These are phyloP conservation scores for Vitellaria paradoxa DNA, from an alignment of 179 eudicot species.

Conservation along the genomic window DNA sequence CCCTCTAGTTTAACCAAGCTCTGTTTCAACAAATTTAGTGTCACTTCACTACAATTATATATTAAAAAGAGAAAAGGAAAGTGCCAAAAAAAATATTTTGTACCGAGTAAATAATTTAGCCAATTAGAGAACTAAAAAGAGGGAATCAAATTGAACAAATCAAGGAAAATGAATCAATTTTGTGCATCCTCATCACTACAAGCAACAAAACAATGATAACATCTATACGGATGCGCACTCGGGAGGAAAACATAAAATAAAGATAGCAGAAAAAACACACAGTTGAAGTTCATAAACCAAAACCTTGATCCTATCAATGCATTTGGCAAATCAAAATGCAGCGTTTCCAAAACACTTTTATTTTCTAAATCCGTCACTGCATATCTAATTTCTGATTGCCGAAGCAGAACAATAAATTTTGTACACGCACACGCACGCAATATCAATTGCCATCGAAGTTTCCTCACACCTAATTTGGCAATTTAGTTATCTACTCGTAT, in stretches of 20 bases:
- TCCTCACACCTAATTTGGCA: background rate
- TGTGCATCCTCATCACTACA: background rate
- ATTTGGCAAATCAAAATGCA: background rate
- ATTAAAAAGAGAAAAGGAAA: background rate
- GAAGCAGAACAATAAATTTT: background rate
- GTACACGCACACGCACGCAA: background rate
- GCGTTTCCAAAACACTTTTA: background rate
- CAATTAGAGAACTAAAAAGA: background rate
- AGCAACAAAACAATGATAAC: background rate
- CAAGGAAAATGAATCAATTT: background rate
- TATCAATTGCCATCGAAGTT: background rate
- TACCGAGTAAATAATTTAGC: background rate
- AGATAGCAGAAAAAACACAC: background rate
- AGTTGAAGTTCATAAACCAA: background rate
- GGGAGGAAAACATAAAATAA: background rate
- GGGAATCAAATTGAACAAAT: background rate
- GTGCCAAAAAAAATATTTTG: background rate
- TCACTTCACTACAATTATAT: conserved; percentile 1
- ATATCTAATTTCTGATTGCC: no score
- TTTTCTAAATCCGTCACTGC: background rate
- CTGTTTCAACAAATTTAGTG: conserved; percentile 33
- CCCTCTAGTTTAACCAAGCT: conserved; percentile 95
- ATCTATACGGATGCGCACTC: background rate
- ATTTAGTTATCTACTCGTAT: background rate
- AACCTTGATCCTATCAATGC: background rate